A percentile compares a stretch with the other conserved stretches of the same genome.
Evolutionary conservation across 108 stramenopile species (phyloP).

Genomic region (Cyclotella kingstonii): DNA sequence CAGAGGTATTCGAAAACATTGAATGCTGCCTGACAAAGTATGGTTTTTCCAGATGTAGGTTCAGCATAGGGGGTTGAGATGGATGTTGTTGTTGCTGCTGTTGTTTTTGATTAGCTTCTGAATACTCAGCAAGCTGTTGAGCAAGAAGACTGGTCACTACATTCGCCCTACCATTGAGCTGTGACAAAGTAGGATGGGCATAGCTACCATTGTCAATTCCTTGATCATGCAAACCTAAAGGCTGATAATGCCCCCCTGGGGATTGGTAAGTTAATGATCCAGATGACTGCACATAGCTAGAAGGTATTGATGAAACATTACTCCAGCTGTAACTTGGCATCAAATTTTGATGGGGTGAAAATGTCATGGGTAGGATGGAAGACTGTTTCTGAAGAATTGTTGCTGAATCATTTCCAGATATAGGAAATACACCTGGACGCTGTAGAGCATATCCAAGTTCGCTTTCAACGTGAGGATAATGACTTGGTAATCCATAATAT

Average conservation of each 20-base stretch:
- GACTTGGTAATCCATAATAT: slow-evolving; percentile 43
- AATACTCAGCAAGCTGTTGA: slow-evolving; percentile 28
- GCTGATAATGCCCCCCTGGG: slow-evolving; percentile 12
- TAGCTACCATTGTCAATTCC: slow-evolving; percentile 6
- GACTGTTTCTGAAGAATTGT: slow-evolving; percentile 28
- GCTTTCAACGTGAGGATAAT: slow-evolving; percentile 44
- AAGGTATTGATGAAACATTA: slow-evolving; percentile 20
- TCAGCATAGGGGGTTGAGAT: neutral
- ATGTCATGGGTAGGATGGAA: slow-evolving; percentile 14
- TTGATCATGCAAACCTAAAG: slow-evolving; percentile 23
- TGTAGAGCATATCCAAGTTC: slow-evolving; percentile 77
- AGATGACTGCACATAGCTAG: neutral
- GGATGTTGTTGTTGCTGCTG: neutral
- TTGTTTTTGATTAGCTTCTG: slow-evolving; percentile 13
- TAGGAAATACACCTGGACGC: slow-evolving; percentile 80
- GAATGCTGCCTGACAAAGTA: neutral
- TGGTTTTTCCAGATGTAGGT: no score
- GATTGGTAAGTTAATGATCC: slow-evolving; percentile 10
- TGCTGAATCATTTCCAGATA: slow-evolving; percentile 14
- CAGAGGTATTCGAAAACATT: neutral
- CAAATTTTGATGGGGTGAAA: slow-evolving; percentile 21
- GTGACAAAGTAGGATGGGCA: no score
- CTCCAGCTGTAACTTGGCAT: slow-evolving; percentile 21
- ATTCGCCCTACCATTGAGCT: neutral
- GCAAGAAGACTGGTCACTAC: slow-evolving; percentile 24